phyloP scores from a whole-genome alignment of 1,139 yeast genomes.

The Candida tropicalis region DNA sequence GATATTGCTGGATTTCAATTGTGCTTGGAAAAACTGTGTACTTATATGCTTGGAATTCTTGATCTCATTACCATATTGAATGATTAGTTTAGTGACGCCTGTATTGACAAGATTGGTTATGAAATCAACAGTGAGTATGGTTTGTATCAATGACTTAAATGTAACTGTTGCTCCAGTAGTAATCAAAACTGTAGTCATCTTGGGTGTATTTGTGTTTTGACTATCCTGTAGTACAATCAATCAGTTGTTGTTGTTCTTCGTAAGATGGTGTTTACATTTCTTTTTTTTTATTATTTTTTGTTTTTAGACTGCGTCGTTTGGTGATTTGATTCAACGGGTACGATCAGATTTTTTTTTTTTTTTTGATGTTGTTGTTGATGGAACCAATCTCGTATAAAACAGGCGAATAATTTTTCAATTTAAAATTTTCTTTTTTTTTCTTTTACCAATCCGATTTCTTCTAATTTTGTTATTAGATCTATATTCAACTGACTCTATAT shows the following conservation, averaged over 20 bases:
- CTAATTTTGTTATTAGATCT: not conserved
- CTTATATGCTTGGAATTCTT: constrained; percentile 30
- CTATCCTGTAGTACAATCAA: too few relatives aligned
- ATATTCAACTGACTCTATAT: not conserved
- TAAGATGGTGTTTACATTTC: too few relatives aligned
- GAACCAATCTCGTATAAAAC: too few relatives aligned
- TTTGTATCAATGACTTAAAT: constrained; percentile 55
- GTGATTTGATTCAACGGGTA: too few relatives aligned
- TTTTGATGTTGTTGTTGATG: constrained; percentile 4
- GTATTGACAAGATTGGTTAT: constrained; percentile 30
- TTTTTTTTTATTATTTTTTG: too few relatives aligned
- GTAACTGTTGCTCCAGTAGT: constrained; percentile 89
- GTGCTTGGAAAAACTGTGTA: constrained; percentile 22
- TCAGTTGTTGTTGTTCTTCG: too few relatives aligned
- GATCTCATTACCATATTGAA: constrained; percentile 72
- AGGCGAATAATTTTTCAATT: too few relatives aligned
- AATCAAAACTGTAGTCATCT: constrained; percentile 17
- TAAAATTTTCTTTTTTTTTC: not conserved
- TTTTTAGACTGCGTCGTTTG: too few relatives aligned
- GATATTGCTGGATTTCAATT: constrained; percentile 17
- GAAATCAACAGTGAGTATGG: constrained; percentile 39
- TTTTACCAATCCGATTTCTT: not conserved
- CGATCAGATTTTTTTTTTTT: constrained; percentile 1
- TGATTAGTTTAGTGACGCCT: constrained; percentile 44
- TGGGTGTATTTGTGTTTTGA: not conserved